These are phyloP conservation scores for Schoenoplectus triqueter DNA, from an alignment of 202 grass and related monocot genomes.

Conservation along the genomic window DNA sequence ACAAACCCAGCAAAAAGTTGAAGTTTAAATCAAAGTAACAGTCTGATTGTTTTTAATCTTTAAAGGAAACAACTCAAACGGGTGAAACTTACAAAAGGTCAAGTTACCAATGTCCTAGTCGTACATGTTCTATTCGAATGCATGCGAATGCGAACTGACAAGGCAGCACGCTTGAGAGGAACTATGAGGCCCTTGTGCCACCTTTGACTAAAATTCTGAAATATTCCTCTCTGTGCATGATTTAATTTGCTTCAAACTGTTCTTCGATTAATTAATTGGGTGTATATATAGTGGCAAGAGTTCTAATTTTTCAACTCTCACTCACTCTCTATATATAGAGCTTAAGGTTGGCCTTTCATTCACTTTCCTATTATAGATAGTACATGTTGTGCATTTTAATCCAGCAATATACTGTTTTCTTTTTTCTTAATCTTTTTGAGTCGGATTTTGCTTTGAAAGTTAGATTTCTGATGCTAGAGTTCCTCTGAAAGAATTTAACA, in stretches of 20 bases:
- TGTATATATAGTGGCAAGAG: neutral
- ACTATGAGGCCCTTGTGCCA: neutral
- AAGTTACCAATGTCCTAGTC: neutral
- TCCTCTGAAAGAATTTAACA: neutral
- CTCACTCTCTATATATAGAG: constrained; percentile 2
- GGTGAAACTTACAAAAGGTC: neutral
- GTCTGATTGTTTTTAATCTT: neutral
- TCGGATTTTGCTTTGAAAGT: neutral
- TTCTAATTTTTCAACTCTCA: neutral
- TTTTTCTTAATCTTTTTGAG: neutral
- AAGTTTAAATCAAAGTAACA: neutral
- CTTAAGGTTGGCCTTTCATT: neutral
- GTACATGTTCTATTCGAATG: neutral
- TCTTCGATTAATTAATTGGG: neutral
- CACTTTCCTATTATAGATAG: neutral
- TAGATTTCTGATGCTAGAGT: neutral
- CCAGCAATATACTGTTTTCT: neutral
- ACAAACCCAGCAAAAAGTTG: neutral
- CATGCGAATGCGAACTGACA: neutral
- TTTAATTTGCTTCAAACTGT: neutral
- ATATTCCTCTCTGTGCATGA: neutral
- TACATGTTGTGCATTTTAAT: neutral
- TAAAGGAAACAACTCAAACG: neutral
- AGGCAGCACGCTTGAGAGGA: neutral
- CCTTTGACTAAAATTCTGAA: neutral